These are phyloP conservation scores for Aleurites moluccanus DNA, from an alignment of 441 rosid genomes.

Conservation along the genomic window DNA sequence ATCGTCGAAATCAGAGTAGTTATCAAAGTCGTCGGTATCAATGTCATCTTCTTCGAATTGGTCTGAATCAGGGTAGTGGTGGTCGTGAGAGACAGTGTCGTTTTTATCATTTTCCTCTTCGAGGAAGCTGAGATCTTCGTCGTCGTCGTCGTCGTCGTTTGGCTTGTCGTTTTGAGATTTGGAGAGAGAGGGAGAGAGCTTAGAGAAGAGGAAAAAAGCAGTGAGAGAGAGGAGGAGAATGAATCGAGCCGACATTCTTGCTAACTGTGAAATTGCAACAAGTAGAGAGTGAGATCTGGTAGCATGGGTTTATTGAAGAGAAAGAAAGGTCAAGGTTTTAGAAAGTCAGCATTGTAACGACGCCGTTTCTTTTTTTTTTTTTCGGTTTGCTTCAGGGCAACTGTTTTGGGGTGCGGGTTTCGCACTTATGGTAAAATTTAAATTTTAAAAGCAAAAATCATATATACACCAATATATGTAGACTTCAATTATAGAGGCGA, in stretches of 20 bases:
- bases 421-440: not conserved
- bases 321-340: not conserved
- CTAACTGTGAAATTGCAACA: conserved; percentile 10
- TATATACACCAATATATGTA: too few species aligned
- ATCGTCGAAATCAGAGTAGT: conserved; percentile 65
- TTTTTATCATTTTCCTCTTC: conserved; percentile 53
- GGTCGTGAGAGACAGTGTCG: conserved; percentile 20
- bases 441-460: too few species aligned
- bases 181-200: conserved; percentile 47
- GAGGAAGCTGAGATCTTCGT: conserved; percentile 97
- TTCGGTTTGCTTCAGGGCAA: too few species aligned
- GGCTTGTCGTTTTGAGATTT: conserved; percentile 20
- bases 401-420: too few species aligned
- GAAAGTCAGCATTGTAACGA: conserved; percentile 9
- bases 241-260: conserved; percentile 54
- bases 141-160: conserved; percentile 43
- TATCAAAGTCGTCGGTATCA: conserved; percentile 31
- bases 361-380: conserved; percentile 7
- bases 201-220: conserved; percentile 55
- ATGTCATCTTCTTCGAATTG: conserved; percentile 36
- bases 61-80: conserved; percentile 36
- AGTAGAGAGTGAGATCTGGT: conserved; percentile 17
- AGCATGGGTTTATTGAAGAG: conserved; percentile 19
- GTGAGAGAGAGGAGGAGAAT: conserved; percentile 56
- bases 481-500: too few species aligned